phyloP scores from a whole-genome alignment of 805 yeast genomes.

The Tanozyma kutaoensis region DNA sequence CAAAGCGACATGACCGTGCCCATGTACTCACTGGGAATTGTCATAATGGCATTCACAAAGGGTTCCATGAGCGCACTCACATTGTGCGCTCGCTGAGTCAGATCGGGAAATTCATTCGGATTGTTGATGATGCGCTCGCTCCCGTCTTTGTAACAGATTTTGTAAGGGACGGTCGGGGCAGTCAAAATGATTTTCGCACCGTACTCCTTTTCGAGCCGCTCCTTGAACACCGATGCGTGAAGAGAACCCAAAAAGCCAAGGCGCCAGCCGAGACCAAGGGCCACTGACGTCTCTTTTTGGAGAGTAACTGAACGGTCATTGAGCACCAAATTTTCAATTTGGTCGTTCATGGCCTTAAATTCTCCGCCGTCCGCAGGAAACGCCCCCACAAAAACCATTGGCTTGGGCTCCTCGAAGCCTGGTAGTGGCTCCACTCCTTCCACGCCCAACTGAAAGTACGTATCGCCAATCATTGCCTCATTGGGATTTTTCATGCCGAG shows the following conservation, averaged over 20 bases:
- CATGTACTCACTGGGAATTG: conserved; percentile 79
- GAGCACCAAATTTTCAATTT: conserved; percentile 74
- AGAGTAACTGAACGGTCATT: conserved; percentile 88
- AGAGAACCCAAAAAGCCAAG: conserved; percentile 87
- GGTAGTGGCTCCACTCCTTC: conserved; percentile 63
- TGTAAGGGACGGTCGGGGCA: conserved; percentile 92
- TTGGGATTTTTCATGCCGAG: conserved; percentile 85
- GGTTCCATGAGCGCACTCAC: conserved; percentile 63
- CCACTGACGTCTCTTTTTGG: conserved; percentile 84
- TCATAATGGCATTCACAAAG: conserved; percentile 78
- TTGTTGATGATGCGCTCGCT: conserved; percentile 57
- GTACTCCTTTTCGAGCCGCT: conserved; percentile 83
- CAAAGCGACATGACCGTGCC: conserved; percentile 83
- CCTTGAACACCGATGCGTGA: conserved; percentile 91
- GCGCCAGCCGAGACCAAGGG: conserved; percentile 97
- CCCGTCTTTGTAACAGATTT: conserved; percentile 57
- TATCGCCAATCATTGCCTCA: conserved; percentile 88
- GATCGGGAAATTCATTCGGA: conserved; percentile 87
- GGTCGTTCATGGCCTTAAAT: conserved; percentile 79
- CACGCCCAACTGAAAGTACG: conserved; percentile 53
- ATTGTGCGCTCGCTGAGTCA: conserved; percentile 27
- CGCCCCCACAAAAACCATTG: conserved; percentile 98
- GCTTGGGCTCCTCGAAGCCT: conserved; percentile 93
- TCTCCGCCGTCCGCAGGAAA: conserved; percentile 93
- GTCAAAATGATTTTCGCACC: conserved; percentile 88